Base-by-base conservation (phyloP, 495 filamentous ascomycete genomes). In the Penicillium soppii region DNA sequence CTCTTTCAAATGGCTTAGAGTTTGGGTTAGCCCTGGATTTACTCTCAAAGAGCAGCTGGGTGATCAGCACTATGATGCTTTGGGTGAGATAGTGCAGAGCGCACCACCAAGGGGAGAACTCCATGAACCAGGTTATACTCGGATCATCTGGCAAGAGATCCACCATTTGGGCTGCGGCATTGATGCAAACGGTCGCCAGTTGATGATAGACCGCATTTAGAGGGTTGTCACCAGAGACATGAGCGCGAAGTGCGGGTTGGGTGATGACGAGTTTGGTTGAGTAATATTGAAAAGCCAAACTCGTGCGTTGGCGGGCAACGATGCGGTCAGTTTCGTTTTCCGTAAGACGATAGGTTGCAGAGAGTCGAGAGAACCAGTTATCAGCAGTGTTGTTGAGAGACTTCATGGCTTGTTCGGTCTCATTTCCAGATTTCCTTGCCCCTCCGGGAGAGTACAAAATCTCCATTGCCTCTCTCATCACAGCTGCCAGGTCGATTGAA, bases 21-120 rank as follows among this genome's bases (percentile, higher is more conserved):
- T 15, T 5, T 7, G 25, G 33, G 1, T 20, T 22, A 1, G 33
- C 9, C 5, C 46, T 6, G 1, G 7, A 3, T 7, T 15, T 13
- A 7, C 4, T 23, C 7, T 23, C 16, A 7, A 78, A 68, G 62
- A 84, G 68, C 12, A 84, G 59, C 4, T 84, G 69, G 1, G 72
- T 71, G 1, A 70, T 70, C 12, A 47, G 30, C 6, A 47, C 44
- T 4, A 37, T 30, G 8, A 10, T 47, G 7, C 81, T 73, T 63
- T 84, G 79, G 62, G 81, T 80, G 16, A 85, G 55, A 51, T 79
- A 77, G 57, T 86, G 83, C 10, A 86, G 61, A 10, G 78, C 57
- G 37, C 67, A 76, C 80, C 81, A 85, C 81, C 81, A 85, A 26
- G 81, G 80, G 0, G 70, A 62, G 8, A 72, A 56, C 7, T 58